These are phyloP conservation scores for Fraxinus quadrangulata DNA, from an alignment of 257 asterid species.

Conservation along the genomic window DNA sequence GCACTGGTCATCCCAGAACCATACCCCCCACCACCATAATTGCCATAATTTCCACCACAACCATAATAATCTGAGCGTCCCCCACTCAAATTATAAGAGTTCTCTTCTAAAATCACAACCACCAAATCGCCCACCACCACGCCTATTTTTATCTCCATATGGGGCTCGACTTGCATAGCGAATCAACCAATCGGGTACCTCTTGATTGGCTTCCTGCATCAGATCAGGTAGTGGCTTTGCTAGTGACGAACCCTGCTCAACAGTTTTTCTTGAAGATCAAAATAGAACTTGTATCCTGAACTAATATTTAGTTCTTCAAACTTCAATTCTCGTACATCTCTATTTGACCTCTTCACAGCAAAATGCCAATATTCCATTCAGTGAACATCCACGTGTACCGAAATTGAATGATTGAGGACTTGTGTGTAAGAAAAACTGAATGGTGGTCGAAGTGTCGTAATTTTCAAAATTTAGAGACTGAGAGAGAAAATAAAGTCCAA, in stretches of 20 bases:
- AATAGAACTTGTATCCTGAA: no score
- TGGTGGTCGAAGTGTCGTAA: no score
- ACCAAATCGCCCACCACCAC: conserved; percentile 80
- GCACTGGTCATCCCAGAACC: conserved; percentile 56
- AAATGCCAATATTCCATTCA: no score
- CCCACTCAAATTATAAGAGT: conserved; percentile 45
- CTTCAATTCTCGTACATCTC: no score
- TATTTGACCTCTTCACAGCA: no score
- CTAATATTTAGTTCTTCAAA: no score
- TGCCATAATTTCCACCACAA: conserved; percentile 37
- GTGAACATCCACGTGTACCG: no score
- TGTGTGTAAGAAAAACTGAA: no score
- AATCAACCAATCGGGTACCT: conserved; percentile 84
- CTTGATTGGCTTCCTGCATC: conserved; percentile 86
- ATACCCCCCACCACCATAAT: conserved; percentile 46
- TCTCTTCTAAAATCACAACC: conserved; percentile 75
- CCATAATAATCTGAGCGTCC: conserved; percentile 45
- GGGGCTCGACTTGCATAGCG: conserved; percentile 64
- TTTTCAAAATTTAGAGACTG: no score
- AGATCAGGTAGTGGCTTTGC: conserved; percentile 67
- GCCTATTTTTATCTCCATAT: conserved; percentile 60
- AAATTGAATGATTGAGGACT: no score
- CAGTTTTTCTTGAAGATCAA: no score
- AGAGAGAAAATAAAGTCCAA: no score
- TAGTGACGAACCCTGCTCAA: conserved; percentile 37